Conservation (phyloP, 23 red algal species). For the Porphyridium purpureum region DNA sequence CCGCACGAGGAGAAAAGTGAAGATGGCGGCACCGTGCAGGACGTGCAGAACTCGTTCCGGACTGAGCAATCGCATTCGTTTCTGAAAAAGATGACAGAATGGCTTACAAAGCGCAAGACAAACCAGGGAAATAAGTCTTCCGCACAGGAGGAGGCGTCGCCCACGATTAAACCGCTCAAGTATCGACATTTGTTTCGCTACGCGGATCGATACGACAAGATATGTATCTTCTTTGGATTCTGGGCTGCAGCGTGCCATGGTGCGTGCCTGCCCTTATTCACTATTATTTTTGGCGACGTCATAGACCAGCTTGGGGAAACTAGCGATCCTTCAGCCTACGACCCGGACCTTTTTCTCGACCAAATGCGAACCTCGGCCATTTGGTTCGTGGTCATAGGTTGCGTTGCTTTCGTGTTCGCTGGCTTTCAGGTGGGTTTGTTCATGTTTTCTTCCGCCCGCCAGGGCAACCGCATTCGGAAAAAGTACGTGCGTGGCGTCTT, state of each 20-base stretch:
- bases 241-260: constrained; percentile 40
- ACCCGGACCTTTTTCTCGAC: constrained; percentile 8
- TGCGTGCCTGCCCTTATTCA: constrained; percentile 56
- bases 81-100: too few species aligned
- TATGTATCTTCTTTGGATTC: constrained; percentile 20
- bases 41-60: too few species aligned
- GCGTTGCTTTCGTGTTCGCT: constrained; percentile 48
- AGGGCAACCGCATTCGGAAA: constrained; percentile 30
- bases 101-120: too few species aligned
- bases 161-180: too few species aligned
- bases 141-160: too few species aligned
- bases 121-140: too few species aligned
- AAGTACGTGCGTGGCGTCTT: constrained; percentile 56
- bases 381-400: constrained; percentile 59
- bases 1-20: too few species aligned
- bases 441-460: constrained; percentile 31
- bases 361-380: constrained; percentile 36
- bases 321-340: background rate
- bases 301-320: constrained; percentile 43
- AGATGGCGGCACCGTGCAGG: too few species aligned
- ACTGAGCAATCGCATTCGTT: too few species aligned
- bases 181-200: constrained; percentile 55
- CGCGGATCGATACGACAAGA: constrained; percentile 19
- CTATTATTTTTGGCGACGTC: constrained; percentile 84
- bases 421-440: constrained; percentile 42